Conservation (phyloP, 2,329 filamentous ascomycete genomes). For the Cladosporium sp. region DNA sequence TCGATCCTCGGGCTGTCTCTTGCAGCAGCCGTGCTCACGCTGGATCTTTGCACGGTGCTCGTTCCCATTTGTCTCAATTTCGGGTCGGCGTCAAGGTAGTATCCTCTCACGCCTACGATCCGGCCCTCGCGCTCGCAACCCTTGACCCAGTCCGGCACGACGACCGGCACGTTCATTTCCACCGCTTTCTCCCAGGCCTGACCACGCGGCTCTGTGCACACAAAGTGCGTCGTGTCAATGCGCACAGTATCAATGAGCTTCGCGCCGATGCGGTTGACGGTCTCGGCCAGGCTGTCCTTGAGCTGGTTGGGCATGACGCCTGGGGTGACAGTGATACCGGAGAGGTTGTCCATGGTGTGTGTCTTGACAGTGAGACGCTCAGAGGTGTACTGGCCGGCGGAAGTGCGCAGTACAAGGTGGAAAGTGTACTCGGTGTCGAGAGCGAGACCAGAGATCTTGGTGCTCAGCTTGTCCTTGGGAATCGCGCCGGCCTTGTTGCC, state of each 20-base stretch:
- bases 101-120: slow-evolving; percentile 90
- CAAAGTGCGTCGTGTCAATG: slow-evolving; percentile 98
- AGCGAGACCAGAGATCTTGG: slow-evolving; percentile 94
- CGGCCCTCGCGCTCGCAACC: slow-evolving; percentile 92
- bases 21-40: slow-evolving; percentile 27
- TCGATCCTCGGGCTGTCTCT: slow-evolving; percentile 45
- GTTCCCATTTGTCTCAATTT: slow-evolving; percentile 53
- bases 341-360: slow-evolving; percentile 98
- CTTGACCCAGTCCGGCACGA: slow-evolving; percentile 94
- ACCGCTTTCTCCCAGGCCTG: slow-evolving; percentile 92
- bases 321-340: slow-evolving; percentile 89
- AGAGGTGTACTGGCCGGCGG: slow-evolving; percentile 79
- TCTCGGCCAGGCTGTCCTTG: slow-evolving; percentile 67
- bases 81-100: slow-evolving; percentile 86
- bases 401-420: slow-evolving; percentile 86
- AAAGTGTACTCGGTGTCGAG: slow-evolving; percentile 96
- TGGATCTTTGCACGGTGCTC: slow-evolving; percentile 27
- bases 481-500: slow-evolving; percentile 96
- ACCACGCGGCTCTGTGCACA: slow-evolving; percentile 89
- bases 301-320: slow-evolving; percentile 73
- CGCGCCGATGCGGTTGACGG: slow-evolving; percentile 84
- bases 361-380: slow-evolving; percentile 83
- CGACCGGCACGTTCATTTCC: slow-evolving; percentile 96
- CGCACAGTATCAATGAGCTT: slow-evolving; percentile 86
- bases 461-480: slow-evolving; percentile 85